Evolutionary conservation across 768 basidiomycete genomes (phyloP), one percentile per base, ranked within the genome.

Genomic region (Suillus clintonianus): DNA sequence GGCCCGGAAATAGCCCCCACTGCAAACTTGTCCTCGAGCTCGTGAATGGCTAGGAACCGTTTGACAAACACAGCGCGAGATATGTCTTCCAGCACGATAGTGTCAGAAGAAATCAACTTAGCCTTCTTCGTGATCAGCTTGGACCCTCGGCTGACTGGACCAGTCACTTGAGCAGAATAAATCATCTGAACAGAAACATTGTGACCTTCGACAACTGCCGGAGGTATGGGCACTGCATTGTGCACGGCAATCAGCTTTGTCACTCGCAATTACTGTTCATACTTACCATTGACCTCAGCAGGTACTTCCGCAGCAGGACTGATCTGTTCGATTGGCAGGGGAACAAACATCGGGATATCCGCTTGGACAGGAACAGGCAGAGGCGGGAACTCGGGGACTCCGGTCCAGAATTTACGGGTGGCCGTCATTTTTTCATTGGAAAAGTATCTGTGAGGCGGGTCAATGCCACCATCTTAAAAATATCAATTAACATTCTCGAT

Each of bases 1-100:
- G 71, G 73, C 1, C 73, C 71, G 7, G 59, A 66, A 47, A 67
- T 54, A 14, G 66, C 58, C 7, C 67, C 68, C 19, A 67, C 65
- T 37, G 61, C 65, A 55, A 62, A 74, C 24, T 65, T 51, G 32
- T 66, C 63, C 36, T 24, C 19, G 32, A 70, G 62, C 42, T 60
- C 61, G 58, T 69, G 66, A 22, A 62, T 53, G 13, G 11, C 37
- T 30, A 68, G 59, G 36, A 62, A 66, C 9, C 56, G 63, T 30
- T 64, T 64, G 66, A 69, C 62, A 62, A 62, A 24, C 48, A 55
- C 24, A 27, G 17, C 17, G 27, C 14, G 58, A 32, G 32, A 27
- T 14, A 63, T 59, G 8, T 48, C 47, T 17, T 47, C 9, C 5
- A 63, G 30, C 55, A 22, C 10, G 17, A 59, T 59, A 30, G 36